Percentiles rank a stretch among this genome's conserved stretches.
Evolutionary conservation across 225 moss, liverwort and hornwort genomes (phyloP).

Genomic region (Sphagnum contortum): DNA sequence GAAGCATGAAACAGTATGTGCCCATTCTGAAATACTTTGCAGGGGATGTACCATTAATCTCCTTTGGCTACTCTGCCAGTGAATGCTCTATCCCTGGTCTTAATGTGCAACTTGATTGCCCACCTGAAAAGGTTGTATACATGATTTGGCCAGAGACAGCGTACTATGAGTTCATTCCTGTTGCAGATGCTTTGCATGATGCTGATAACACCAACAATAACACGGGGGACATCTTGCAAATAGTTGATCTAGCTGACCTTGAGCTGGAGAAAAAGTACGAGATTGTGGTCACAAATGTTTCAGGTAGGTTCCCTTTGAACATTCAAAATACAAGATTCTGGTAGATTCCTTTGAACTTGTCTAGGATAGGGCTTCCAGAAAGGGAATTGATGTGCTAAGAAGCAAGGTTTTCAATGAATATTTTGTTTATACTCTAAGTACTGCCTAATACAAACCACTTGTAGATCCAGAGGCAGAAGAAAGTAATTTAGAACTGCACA

Average conservation of each 20-base stretch:
- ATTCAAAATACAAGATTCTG: no score
- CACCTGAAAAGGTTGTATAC: conserved; percentile 18
- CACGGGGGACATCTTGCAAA: not conserved
- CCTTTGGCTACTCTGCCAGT: conserved; percentile 21
- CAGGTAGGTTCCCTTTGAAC: conserved; percentile 15
- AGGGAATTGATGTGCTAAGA: no score
- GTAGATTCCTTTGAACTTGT: no score
- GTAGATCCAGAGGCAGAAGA: no score
- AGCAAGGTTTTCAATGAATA: no score
- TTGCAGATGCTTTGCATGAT: not conserved
- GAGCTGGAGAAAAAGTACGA: conserved; percentile 37
- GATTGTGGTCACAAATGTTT: conserved; percentile 29
- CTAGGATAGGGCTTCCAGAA: no score
- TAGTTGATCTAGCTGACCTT: conserved; percentile 24
- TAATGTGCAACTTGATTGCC: conserved; percentile 18
- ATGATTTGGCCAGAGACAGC: conserved; percentile 25
- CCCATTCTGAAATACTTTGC: conserved; percentile 16
- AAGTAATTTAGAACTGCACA: no score
- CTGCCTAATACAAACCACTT: no score
- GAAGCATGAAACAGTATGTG: conserved; percentile 29
- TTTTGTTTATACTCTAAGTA: no score
- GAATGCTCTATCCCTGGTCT: conserved; percentile 30
- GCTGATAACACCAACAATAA: not conserved
- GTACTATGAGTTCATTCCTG: conserved; percentile 34
- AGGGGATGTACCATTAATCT: conserved; percentile 14